Conservation (phyloP, 768 basidiomycete species). For the Kwoniella bestiolae region DNA sequence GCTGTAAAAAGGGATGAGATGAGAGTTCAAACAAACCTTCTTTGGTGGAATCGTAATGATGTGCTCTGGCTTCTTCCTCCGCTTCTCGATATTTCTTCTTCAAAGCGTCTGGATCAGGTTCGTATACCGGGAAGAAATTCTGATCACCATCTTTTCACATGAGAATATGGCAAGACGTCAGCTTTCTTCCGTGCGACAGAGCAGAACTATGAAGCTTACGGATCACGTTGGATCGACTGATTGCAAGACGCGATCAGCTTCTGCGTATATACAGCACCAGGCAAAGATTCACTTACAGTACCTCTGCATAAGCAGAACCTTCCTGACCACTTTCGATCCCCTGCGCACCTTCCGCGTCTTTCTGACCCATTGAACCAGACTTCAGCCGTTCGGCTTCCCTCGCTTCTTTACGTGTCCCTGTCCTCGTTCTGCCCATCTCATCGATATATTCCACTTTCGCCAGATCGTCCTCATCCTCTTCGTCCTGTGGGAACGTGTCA, state of each 20-base stretch:
- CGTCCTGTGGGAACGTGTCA: slow-evolving; percentile 5
- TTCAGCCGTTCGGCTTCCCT: slow-evolving; percentile 36
- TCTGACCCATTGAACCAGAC: neutral
- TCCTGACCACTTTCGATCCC: slow-evolving; percentile 4
- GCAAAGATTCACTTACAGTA: slow-evolving; percentile 44
- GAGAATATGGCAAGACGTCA: neutral
- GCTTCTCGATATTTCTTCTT: slow-evolving; percentile 63
- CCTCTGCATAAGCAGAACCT: slow-evolving; percentile 50
- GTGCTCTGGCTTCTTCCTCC: slow-evolving; percentile 69
- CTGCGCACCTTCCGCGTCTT: neutral
- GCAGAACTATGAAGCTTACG: slow-evolving; percentile 25
- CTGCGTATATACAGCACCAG: neutral
- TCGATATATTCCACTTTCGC: slow-evolving; percentile 53
- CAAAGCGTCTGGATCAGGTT: slow-evolving; percentile 71
- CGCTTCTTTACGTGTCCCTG: slow-evolving; percentile 50
- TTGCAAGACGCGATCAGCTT: neutral
- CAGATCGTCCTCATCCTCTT: slow-evolving; percentile 33
- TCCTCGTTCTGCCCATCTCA: slow-evolving; percentile 53
- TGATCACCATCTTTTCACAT: slow-evolving; percentile 77
- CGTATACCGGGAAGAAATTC: slow-evolving; percentile 84
- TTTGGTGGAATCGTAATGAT: slow-evolving; percentile 81
- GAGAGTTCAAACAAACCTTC: slow-evolving; percentile 60
- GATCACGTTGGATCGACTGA: slow-evolving; percentile 54
- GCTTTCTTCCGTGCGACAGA: neutral
- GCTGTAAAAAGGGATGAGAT: neutral